Evolutionary conservation across 225 moss, liverwort and hornwort genomes (phyloP).

Genomic region (Physcomitrellopsis africana): DNA sequence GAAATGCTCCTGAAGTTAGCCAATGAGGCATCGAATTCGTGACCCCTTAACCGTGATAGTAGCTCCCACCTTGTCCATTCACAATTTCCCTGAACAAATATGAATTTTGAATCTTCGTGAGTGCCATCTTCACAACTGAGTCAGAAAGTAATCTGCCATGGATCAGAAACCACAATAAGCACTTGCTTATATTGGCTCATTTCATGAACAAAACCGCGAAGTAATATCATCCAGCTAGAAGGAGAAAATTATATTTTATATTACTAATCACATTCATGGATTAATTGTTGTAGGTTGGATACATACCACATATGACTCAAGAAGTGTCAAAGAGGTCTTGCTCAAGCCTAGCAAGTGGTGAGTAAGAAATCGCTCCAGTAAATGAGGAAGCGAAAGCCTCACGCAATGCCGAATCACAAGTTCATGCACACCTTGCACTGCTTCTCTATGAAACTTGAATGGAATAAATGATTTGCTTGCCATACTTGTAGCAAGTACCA

Average conservation of each 20-base stretch:
- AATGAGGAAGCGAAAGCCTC: slow-evolving; percentile 25
- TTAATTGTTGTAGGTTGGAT: slow-evolving; percentile 7
- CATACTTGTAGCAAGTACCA: slow-evolving; percentile 14
- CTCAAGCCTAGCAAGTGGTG: slow-evolving; percentile 29
- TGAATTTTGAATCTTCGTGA: slow-evolving; percentile 26
- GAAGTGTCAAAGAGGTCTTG: slow-evolving; percentile 27
- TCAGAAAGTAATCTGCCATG: slow-evolving; percentile 26
- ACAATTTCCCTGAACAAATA: slow-evolving; percentile 56
- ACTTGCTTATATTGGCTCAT: slow-evolving; percentile 1
- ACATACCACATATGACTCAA: slow-evolving; percentile 33
- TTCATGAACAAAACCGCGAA: slow-evolving; percentile 10
- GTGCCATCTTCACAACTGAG: slow-evolving; percentile 20
- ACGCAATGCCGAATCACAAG: slow-evolving; percentile 37
- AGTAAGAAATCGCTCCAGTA: slow-evolving; percentile 30
- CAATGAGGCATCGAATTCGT: slow-evolving; percentile 76
- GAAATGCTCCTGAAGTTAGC: slow-evolving; percentile 61
- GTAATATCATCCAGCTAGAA: background rate
- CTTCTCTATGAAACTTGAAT: slow-evolving; percentile 35
- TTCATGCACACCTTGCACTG: slow-evolving; percentile 38
- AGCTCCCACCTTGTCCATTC: slow-evolving; percentile 77
- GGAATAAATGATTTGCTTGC: slow-evolving; percentile 17
- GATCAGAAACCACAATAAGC: slow-evolving; percentile 28
- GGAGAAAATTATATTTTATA: background rate
- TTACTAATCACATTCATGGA: background rate
- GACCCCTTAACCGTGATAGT: slow-evolving; percentile 58